A percentile compares a stretch with the other conserved stretches of the same genome.
phyloP scores from a whole-genome alignment of 1,139 yeast genomes.

The Saccharomyces hybrid region DNA sequence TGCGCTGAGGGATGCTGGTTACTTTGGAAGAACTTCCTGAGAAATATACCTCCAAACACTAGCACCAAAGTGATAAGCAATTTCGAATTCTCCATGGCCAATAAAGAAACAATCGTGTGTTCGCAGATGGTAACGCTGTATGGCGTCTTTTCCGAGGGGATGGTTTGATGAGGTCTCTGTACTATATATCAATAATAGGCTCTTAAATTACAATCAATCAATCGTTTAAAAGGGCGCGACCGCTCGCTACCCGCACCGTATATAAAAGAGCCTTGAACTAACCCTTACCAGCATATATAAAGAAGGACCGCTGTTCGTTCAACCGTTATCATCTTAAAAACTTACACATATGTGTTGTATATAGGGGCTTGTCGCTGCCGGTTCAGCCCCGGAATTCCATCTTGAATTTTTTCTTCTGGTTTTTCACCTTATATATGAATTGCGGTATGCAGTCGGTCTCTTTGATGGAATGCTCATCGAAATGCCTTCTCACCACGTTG shows the following conservation, averaged over 20 bases:
- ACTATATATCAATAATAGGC: not conserved
- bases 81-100: not conserved
- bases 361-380: not conserved
- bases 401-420: slow-evolving; percentile 26
- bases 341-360: not conserved
- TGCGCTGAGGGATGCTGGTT: not conserved
- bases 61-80: not conserved
- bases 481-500: slow-evolving; percentile 25
- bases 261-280: not conserved
- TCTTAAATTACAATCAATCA: not conserved
- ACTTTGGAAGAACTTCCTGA: not conserved
- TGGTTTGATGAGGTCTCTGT: not conserved
- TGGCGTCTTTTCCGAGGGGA: not conserved
- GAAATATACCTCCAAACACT: not conserved
- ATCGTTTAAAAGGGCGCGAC: slow-evolving; percentile 1
- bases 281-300: no score
- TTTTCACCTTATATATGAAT: slow-evolving; percentile 31
- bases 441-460: slow-evolving; percentile 31
- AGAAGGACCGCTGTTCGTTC: not conserved
- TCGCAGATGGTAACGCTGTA: not conserved
- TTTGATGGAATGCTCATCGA: slow-evolving; percentile 20
- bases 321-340: not conserved
- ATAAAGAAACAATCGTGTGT: not conserved
- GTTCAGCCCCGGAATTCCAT: slow-evolving; percentile 26
- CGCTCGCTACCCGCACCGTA: not conserved